Evolutionary conservation across 371 early-diverging fungal species (phyloP).

Genomic region (Mucor saturninus): DNA sequence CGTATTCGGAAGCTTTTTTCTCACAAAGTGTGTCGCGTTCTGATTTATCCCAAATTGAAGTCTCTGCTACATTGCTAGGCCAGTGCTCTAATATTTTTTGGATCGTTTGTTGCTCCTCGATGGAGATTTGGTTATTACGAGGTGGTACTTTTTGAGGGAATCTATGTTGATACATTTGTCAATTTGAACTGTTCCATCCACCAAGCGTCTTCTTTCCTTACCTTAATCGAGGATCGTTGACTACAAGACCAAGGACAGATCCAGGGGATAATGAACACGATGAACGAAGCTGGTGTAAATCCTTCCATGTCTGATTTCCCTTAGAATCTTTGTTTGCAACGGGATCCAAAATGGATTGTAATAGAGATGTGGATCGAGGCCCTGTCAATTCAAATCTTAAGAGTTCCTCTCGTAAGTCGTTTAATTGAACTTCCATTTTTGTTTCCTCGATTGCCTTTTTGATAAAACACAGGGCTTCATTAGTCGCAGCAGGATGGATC

Average conservation of each 20-base stretch:
- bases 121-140: conserved; percentile 42
- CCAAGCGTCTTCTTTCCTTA: conserved; percentile 22
- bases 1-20: conserved; percentile 61
- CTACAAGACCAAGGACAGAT: conserved; percentile 65
- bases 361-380: conserved; percentile 74
- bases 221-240: conserved; percentile 78
- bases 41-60: conserved; percentile 67
- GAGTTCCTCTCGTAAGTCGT: conserved; percentile 45
- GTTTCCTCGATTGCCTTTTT: conserved; percentile 15
- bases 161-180: conserved; percentile 32
- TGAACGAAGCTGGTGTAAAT: conserved; percentile 54
- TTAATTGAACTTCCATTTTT: conserved; percentile 24
- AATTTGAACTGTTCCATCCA: not conserved
- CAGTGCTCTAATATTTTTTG: conserved; percentile 53
- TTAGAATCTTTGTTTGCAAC: conserved; percentile 11
- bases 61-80: conserved; percentile 62
- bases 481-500: conserved; percentile 68
- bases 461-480: conserved; percentile 30
- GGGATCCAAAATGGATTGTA: conserved; percentile 62
- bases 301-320: conserved; percentile 50
- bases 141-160: conserved; percentile 77
- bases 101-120: conserved; percentile 22
- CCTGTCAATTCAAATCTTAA: conserved; percentile 79
- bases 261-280: conserved; percentile 75
- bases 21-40: conserved; percentile 44